Conservation (phyloP, 139 green algal species). For the Nannochloris sp. region DNA sequence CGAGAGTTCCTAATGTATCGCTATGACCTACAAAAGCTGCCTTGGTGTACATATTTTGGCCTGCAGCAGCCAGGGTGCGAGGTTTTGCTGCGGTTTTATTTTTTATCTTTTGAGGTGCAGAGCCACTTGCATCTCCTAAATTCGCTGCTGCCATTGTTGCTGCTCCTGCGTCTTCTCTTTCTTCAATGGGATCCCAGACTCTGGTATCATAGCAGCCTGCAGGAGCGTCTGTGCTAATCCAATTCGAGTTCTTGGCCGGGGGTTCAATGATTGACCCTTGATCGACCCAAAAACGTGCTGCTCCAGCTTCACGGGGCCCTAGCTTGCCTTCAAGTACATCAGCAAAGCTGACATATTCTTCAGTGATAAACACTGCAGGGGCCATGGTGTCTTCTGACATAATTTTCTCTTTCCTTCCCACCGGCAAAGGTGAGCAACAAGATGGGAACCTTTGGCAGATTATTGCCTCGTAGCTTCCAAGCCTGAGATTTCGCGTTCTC, state of each 20-base stretch:
- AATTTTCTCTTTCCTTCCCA: background rate
- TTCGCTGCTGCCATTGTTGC: no score
- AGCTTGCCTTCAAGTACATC: background rate
- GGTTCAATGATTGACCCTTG: background rate
- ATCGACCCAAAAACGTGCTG: background rate
- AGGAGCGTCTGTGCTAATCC: background rate
- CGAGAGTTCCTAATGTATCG: background rate
- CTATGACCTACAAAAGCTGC: background rate
- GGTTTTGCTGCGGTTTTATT: background rate
- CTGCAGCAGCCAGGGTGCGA: background rate
- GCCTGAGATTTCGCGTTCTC: no score
- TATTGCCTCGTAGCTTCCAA: background rate
- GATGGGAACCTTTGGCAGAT: background rate
- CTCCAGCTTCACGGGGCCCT: background rate
- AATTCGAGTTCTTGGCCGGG: background rate
- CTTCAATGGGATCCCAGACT: background rate
- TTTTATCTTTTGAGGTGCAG: no score
- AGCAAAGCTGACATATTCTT: background rate
- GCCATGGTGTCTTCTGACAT: background rate
- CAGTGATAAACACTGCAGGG: background rate
- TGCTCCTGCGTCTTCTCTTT: background rate
- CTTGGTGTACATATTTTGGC: background rate
- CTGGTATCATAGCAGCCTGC: background rate
- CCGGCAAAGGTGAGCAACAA: background rate
- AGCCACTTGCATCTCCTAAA: no score